Evolutionary conservation across 2,329 filamentous ascomycete species (phyloP).

Genomic region (Aspergillus viridinutans): DNA sequence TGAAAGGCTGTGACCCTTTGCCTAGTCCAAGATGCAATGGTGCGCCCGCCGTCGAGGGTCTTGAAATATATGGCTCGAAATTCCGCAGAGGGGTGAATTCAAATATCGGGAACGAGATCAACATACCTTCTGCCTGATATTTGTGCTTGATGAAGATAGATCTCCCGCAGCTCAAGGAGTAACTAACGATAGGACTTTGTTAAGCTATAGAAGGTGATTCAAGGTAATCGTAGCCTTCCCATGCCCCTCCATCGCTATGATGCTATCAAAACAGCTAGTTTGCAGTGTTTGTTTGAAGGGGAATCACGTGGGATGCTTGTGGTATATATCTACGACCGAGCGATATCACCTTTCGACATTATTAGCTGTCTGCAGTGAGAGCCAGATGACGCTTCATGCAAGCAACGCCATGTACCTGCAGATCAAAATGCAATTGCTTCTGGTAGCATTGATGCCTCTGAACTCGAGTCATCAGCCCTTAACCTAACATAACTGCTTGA

Average conservation of each 20-base stretch:
- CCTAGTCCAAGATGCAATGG: not conserved
- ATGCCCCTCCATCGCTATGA: slow-evolving; percentile 15
- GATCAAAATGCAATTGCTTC: no score
- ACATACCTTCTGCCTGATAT: not conserved
- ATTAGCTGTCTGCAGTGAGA: no score
- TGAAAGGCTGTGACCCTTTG: not conserved
- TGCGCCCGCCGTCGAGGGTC: not conserved
- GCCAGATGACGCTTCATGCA: no score
- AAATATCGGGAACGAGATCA: not conserved
- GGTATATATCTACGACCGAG: slow-evolving; percentile 31
- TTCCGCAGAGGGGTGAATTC: not conserved
- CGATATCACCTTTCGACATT: no score
- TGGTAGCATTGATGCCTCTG: no score
- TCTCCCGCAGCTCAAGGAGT: not conserved
- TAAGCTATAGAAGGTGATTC: not conserved
- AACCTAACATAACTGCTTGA: no score
- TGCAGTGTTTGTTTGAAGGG: slow-evolving; percentile 21
- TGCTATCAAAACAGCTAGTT: slow-evolving; percentile 14
- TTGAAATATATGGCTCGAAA: not conserved
- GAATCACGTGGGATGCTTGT: slow-evolving; percentile 5
- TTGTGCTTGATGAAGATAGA: not conserved
- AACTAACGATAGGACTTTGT: not conserved
- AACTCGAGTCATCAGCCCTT: no score
- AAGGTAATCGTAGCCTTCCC: not conserved
- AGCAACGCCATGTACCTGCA: no score